Evolutionary conservation across 192 early-diverging fungal species (phyloP).

Genomic region (Podila minutissima): DNA sequence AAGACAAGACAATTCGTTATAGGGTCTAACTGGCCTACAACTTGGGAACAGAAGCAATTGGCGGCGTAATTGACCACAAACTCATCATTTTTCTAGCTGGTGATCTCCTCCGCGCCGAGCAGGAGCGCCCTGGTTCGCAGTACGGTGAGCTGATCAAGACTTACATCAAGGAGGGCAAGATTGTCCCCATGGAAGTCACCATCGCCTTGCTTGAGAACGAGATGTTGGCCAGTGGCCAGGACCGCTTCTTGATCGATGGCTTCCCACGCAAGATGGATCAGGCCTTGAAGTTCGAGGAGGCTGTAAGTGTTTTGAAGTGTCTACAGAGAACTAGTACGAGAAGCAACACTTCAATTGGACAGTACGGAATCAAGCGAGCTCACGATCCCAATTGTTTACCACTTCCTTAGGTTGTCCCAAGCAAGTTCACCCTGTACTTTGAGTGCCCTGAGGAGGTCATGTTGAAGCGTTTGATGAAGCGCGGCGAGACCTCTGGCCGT

Average conservation of each 20-base stretch:
- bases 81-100: constrained; percentile 66
- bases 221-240: constrained; percentile 74
- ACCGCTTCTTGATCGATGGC: constrained; percentile 94
- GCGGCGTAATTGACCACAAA: too few species aligned
- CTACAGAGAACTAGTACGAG: too few species aligned
- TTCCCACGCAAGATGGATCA: constrained; percentile 97
- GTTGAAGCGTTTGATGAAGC: constrained; percentile 89
- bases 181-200: constrained; percentile 97
- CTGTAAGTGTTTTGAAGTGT: constrained; percentile 58
- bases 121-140: constrained; percentile 79
- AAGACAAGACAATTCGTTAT: neutral
- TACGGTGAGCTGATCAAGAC: constrained; percentile 92
- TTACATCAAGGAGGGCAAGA: constrained; percentile 93
- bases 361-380: too few species aligned
- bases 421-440: constrained; percentile 88
- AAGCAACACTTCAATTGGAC: too few species aligned
- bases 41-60: too few species aligned
- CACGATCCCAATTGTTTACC: too few species aligned
- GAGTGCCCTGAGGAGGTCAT: constrained; percentile 95
- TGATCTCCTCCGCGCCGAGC: constrained; percentile 94
- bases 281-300: constrained; percentile 92
- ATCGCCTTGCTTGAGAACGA: constrained; percentile 91
- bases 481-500: constrained; percentile 94
- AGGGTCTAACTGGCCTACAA: too few species aligned
- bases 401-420: constrained; percentile 57